These are phyloP conservation scores for Trametes cinnabarina DNA, from an alignment of 768 basidiomycete species.

Conservation along the genomic window DNA sequence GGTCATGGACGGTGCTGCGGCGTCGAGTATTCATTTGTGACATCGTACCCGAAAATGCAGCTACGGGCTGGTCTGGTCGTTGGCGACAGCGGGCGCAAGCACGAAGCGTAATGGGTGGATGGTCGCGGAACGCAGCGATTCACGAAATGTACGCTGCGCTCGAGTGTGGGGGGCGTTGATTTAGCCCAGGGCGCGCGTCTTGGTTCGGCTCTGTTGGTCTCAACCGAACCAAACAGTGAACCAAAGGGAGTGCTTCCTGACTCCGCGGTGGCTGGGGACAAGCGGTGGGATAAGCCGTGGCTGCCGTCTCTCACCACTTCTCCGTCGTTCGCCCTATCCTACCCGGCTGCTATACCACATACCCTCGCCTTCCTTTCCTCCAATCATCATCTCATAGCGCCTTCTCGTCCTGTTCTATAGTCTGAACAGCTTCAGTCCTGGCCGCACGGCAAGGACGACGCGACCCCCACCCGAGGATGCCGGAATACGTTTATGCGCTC, in stretches of 20 bases:
- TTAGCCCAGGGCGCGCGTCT: too few species aligned
- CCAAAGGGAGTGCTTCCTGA: neutral
- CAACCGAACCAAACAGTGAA: neutral
- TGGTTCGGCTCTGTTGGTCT: neutral
- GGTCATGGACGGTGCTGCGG: slow-evolving; percentile 61
- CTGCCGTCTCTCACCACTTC: slow-evolving; percentile 13
- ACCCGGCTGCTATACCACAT: neutral
- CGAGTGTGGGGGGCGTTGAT: too few species aligned
- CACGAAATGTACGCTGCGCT: neutral
- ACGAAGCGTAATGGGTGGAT: neutral
- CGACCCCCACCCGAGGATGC: slow-evolving; percentile 42
- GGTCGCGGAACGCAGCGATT: neutral
- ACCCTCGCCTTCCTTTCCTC: slow-evolving; percentile 9
- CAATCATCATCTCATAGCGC: neutral
- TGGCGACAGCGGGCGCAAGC: slow-evolving; percentile 2
- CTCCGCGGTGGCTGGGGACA: neutral
- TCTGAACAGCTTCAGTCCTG: neutral
- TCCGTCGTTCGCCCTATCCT: neutral
- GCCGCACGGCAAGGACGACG: neutral
- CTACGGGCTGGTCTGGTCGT: neutral
- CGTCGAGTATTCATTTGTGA: slow-evolving; percentile 27
- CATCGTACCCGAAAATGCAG: neutral
- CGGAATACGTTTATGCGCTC: slow-evolving; percentile 82
- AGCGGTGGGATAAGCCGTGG: neutral
- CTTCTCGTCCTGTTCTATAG: neutral